These are phyloP conservation scores for Cicer arietinum DNA, from an alignment of 306 rosid genomes.

Conservation along the genomic window DNA sequence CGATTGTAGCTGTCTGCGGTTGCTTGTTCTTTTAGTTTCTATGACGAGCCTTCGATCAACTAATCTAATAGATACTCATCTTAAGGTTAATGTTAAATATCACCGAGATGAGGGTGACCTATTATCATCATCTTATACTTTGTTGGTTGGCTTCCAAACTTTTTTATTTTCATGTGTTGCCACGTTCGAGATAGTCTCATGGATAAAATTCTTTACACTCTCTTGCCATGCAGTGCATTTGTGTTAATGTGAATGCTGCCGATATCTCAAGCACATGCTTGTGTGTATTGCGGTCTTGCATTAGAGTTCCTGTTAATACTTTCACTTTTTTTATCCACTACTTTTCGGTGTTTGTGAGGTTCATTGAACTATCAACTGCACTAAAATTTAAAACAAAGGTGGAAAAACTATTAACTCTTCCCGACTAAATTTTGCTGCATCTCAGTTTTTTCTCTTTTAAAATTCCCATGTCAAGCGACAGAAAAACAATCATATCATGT, in stretches of 20 bases:
- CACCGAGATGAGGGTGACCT: neutral
- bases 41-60: too few relatives aligned
- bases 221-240: slow-evolving; percentile 31
- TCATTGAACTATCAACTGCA: neutral
- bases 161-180: slow-evolving; percentile 25
- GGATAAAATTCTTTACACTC: slow-evolving; percentile 25
- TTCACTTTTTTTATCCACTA: neutral
- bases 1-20: too few relatives aligned
- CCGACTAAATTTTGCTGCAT: slow-evolving; percentile 23
- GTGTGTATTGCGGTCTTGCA: neutral
- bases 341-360: neutral
- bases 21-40: too few relatives aligned
- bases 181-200: slow-evolving; percentile 1
- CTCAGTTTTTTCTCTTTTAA: neutral
- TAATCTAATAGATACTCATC: too few relatives aligned
- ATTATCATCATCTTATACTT: slow-evolving; percentile 23
- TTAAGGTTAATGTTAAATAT: too few relatives aligned
- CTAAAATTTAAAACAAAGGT: neutral
- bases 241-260: neutral
- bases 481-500: slow-evolving; percentile 14
- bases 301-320: neutral
- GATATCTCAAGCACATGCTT: neutral
- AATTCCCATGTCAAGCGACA: slow-evolving; percentile 27
- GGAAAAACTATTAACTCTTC: neutral
- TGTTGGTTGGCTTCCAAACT: slow-evolving; percentile 27